phyloP scores from a whole-genome alignment of 139 green algal species.

The Tetraselmis chui region DNA sequence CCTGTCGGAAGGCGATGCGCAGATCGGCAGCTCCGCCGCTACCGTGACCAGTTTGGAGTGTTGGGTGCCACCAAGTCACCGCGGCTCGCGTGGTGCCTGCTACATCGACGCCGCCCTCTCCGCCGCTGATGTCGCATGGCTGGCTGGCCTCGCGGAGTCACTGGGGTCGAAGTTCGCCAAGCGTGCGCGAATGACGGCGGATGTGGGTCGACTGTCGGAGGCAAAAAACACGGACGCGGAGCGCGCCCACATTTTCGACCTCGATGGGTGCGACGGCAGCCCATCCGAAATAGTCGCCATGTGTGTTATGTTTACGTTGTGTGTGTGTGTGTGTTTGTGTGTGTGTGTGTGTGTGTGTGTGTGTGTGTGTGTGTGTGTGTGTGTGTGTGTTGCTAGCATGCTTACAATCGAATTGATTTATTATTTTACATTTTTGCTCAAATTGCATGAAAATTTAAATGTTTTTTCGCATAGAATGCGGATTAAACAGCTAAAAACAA shows the following conservation, averaged over 20 bases:
- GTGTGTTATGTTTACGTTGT: no score
- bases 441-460: no score
- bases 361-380: not conserved
- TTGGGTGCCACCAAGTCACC: not conserved
- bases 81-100: no score
- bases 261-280: not conserved
- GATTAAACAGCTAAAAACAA: no score
- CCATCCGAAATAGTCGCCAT: no score
- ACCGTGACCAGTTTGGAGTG: not conserved
- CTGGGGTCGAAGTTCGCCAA: not conserved
- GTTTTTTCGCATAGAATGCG: no score
- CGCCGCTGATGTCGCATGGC: not conserved
- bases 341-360: not conserved
- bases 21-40: no score
- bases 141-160: not conserved
- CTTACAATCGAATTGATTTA: no score
- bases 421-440: no score
- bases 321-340: no score
- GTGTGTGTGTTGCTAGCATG: not conserved
- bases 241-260: not conserved
- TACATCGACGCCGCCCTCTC: not conserved
- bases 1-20: no score
- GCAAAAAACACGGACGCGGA: not conserved
- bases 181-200: not conserved
- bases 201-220: not conserved